These are phyloP conservation scores for Asterophora parasitica DNA, from an alignment of 768 basidiomycete species.

Conservation along the genomic window DNA sequence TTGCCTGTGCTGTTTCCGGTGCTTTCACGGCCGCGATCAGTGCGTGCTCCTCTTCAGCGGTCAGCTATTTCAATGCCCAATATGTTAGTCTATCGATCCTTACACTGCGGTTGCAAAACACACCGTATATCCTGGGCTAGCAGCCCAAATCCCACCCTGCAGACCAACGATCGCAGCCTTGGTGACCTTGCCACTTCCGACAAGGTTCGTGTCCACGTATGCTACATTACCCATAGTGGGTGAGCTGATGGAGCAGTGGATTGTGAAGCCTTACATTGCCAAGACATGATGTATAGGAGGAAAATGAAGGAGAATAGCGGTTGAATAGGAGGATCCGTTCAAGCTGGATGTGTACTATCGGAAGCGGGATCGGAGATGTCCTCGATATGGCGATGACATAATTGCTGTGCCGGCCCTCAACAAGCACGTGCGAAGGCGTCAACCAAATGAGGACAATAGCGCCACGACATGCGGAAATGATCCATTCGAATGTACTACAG, in stretches of 20 bases:
- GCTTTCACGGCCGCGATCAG: constrained; percentile 46
- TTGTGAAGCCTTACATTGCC: constrained; percentile 48
- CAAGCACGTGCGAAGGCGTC: too few relatives aligned
- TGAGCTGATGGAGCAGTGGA: too few relatives aligned
- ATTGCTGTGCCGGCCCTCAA: not conserved
- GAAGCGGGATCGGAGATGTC: constrained; percentile 14
- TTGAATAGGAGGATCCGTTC: constrained; percentile 7
- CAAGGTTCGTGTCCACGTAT: constrained; percentile 78
- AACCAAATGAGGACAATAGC: too few relatives aligned
- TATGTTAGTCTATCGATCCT: constrained; percentile 1
- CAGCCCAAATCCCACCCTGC: constrained; percentile 76
- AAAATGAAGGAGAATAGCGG: constrained; percentile 4
- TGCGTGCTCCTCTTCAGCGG: constrained; percentile 57
- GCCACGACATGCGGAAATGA: too few relatives aligned
- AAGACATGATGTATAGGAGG: constrained; percentile 49
- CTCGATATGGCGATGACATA: constrained; percentile 12
- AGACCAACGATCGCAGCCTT: constrained; percentile 76
- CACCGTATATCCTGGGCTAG: constrained; percentile 53
- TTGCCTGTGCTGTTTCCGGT: constrained; percentile 36
- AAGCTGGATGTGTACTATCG: constrained; percentile 1
- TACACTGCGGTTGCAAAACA: constrained; percentile 19
- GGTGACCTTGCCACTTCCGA: constrained; percentile 68
- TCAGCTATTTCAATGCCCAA: constrained; percentile 40
- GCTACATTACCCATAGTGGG: constrained; percentile 35
- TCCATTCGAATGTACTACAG: too few relatives aligned